Conservation (phyloP, 495 filamentous ascomycete species). For the Penicillium chermesinum region DNA sequence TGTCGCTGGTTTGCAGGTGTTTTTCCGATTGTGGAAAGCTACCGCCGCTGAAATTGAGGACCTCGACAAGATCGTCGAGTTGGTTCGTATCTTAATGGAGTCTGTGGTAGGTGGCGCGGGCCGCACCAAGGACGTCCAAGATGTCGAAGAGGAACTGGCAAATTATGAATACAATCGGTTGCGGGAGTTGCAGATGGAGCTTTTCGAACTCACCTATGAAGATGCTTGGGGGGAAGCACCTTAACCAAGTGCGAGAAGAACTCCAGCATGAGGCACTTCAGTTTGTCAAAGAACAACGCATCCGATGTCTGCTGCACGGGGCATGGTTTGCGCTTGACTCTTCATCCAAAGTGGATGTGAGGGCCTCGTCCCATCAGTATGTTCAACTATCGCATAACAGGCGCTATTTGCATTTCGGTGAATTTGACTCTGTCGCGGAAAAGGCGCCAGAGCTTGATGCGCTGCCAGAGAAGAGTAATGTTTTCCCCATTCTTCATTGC, state of each 20-base stretch:
- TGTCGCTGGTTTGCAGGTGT: constrained; percentile 78
- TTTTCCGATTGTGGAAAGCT: constrained; percentile 87
- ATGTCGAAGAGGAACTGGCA: constrained; percentile 82
- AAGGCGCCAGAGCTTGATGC: constrained; percentile 67
- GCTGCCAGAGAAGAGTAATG: constrained; percentile 68
- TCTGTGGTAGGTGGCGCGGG: constrained; percentile 81
- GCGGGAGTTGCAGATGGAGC: constrained; percentile 89
- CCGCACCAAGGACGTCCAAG: constrained; percentile 77
- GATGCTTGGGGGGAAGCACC: constrained; percentile 89
- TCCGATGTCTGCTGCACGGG: constrained; percentile 84
- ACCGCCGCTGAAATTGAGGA: constrained; percentile 79
- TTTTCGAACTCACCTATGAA: constrained; percentile 86
- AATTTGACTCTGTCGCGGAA: constrained; percentile 63
- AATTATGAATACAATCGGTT: constrained; percentile 75
- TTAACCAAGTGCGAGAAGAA: constrained; percentile 87
- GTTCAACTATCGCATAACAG: constrained; percentile 89
- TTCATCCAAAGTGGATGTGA: constrained; percentile 31
- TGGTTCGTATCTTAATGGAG: constrained; percentile 86
- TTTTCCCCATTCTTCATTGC: not conserved
- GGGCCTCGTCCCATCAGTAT: constrained; percentile 61
- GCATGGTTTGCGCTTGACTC: constrained; percentile 76
- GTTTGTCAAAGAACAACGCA: constrained; percentile 94
- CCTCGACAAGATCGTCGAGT: constrained; percentile 86
- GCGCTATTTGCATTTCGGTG: constrained; percentile 84
- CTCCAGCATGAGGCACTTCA: constrained; percentile 86